Base-by-base conservation (phyloP, 768 basidiomycete species). In the Russula emetica region DNA sequence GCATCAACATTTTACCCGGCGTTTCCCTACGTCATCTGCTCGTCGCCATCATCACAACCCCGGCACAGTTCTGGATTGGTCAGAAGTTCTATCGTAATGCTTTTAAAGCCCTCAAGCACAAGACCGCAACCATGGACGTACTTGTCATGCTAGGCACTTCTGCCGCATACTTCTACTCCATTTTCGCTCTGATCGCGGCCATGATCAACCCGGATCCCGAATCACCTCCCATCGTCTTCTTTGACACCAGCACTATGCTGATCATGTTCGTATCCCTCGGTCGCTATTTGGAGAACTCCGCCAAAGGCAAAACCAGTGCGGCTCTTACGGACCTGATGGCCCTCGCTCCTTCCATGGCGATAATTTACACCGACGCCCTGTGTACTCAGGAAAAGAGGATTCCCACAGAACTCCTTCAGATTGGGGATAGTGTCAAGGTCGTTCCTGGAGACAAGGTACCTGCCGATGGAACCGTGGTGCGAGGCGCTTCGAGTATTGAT, bases 221-320 rank as follows among this genome's bases (percentile, higher is more conserved):
- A 49, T 92, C 82, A 72, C 87, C 84, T 22, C 96, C 97, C 2
- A 83, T 88, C 72, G 82, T 94, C 51, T 98, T 98, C 77, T 98
- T 98, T 78, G 97, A 99, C 76, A 98, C 97, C 1, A 97, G 93
- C 71, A 97, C 97, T 22, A 98, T 98, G 97, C 79, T 99, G 66
- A 88, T 99, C 81, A 91, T 88, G 78, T 98, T 99, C 74, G 90
- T 98, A 70, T 95, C 93, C 2, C 83, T 98, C 16, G 97, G 97
- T 5, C 86, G 97, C 28, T 97, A 88, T 76, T 82, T 98, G 55
- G 97, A 98, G 78, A 98, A 98, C 76, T 84, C 87, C 61, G 97
- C 97, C 53, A 98, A 98, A 75, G 96, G 97, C 34, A 92, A 91
- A 76, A 98, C 97, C 2, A 94, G 93, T 49, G 94, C 94, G 1